Conservation (phyloP, 2,329 filamentous ascomycete genomes). For the Lachnellula arida region DNA sequence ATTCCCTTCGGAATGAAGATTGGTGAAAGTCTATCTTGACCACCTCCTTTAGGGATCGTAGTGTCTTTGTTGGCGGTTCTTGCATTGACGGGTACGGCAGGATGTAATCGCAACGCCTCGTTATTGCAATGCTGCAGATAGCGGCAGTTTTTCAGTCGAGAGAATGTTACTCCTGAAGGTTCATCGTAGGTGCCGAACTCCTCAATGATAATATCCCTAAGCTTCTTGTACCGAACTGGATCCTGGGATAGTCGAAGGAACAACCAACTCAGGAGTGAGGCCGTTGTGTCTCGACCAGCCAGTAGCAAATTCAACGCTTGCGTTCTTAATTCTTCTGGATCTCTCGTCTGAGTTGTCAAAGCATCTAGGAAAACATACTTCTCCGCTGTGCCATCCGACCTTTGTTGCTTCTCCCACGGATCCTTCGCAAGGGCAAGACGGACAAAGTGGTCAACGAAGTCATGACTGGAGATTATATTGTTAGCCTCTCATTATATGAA, state of each 20-base stretch:
- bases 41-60: conserved; percentile 34
- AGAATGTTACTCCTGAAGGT: conserved; percentile 26
- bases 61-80: conserved; percentile 45
- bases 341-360: conserved; percentile 44
- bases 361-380: conserved; percentile 51
- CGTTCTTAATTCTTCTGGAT: conserved; percentile 42
- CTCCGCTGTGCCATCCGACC: conserved; percentile 13
- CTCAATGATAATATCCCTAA: conserved; percentile 39
- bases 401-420: conserved; percentile 24
- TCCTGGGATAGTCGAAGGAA: conserved; percentile 41
- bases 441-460: conserved; percentile 38
- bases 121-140: conserved; percentile 29
- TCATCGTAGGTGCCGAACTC: conserved; percentile 32
- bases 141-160: conserved; percentile 25
- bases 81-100: conserved; percentile 49
- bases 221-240: conserved; percentile 37
- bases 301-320: conserved; percentile 51
- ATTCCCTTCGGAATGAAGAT: conserved; percentile 31
- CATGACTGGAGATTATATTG: conserved; percentile 31
- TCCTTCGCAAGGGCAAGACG: conserved; percentile 32
- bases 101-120: conserved; percentile 46
- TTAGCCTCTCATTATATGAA: too few species aligned
- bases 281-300: conserved; percentile 56
- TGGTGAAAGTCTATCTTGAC: conserved; percentile 30
- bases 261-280: conserved; percentile 45